Conservation (phyloP, 345 rosid genomes). For the Crucihimalaya himalaica region DNA sequence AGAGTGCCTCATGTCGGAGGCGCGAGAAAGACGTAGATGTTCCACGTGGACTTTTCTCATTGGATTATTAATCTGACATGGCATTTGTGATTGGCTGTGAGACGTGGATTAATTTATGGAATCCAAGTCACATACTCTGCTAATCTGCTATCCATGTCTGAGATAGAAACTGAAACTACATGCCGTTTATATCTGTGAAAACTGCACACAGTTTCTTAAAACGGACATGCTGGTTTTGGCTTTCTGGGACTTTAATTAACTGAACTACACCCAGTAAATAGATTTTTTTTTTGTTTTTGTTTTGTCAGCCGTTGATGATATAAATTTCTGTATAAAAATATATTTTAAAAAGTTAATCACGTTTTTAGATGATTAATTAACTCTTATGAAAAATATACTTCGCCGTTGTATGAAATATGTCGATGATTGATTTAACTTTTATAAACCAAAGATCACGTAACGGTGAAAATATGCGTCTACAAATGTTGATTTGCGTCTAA, state of each 20-base stretch:
- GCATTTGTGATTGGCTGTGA: conserved; percentile 47
- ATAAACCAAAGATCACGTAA: too few species aligned
- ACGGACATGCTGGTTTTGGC: too few species aligned
- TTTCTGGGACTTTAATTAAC: not conserved
- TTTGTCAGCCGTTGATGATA: too few species aligned
- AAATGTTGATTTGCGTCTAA: too few species aligned
- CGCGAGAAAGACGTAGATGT: conserved; percentile 50
- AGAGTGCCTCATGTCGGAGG: conserved; percentile 12
- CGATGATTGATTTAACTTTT: too few species aligned
- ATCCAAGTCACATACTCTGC: conserved; percentile 25
- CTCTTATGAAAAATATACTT: too few species aligned
- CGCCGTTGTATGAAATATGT: too few species aligned
- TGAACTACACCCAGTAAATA: not conserved
- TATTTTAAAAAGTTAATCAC: too few species aligned
- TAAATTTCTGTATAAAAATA: too few species aligned
- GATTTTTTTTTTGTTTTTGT: not conserved
- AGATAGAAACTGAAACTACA: not conserved
- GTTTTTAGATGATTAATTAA: too few species aligned
- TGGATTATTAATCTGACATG: conserved; percentile 33
- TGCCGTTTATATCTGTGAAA: not conserved
- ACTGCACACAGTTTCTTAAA: not conserved
- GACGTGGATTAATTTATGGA: conserved; percentile 28
- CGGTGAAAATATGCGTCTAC: too few species aligned
- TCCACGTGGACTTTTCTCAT: conserved; percentile 46
- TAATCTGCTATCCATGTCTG: not conserved